A percentile compares a stretch with the other conserved stretches of the same genome.
Conservation (phyloP, 257 asterid genomes). For the Capsicum baccatum region DNA sequence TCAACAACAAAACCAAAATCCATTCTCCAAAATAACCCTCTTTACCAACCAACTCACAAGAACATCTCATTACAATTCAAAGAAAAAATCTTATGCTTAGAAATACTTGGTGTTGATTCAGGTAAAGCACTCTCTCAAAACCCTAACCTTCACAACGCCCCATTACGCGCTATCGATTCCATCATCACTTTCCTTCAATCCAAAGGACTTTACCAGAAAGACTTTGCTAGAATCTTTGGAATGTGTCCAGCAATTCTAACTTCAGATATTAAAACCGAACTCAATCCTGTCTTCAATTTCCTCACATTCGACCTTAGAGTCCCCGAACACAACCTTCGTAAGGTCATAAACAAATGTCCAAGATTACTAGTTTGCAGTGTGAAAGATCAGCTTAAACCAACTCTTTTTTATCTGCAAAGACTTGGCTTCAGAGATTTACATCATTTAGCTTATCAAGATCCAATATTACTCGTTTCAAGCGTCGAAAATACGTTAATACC, state of each 20-base stretch:
- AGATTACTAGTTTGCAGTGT: conserved; percentile 68
- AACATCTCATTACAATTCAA: conserved; percentile 81
- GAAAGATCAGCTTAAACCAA: conserved; percentile 73
- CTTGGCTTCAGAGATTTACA: conserved; percentile 65
- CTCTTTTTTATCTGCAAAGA: conserved; percentile 73
- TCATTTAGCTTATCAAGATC: conserved; percentile 71
- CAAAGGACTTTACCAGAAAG: conserved; percentile 88
- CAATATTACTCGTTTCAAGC: conserved; percentile 74
- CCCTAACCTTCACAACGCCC: conserved; percentile 66
- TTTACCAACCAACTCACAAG: conserved; percentile 63
- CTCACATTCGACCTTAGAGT: conserved; percentile 63
- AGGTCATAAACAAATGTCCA: conserved; percentile 81
- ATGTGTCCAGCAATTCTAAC: conserved; percentile 88
- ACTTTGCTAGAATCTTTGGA: conserved; percentile 76
- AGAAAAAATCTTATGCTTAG: conserved; percentile 92
- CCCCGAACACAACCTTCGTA: conserved; percentile 61
- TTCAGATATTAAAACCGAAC: conserved; percentile 58
- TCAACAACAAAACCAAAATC: conserved; percentile 58
- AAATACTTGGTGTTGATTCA: conserved; percentile 88
- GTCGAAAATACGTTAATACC: conserved; percentile 87
- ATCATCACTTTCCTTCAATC: conserved; percentile 76
- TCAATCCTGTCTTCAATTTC: conserved; percentile 72
- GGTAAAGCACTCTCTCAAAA: conserved; percentile 81
- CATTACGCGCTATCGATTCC: conserved; percentile 66
- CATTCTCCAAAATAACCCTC: conserved; percentile 71